Base-by-base conservation (phyloP, 768 basidiomycete species). In the Leccinum incarnatum region DNA sequence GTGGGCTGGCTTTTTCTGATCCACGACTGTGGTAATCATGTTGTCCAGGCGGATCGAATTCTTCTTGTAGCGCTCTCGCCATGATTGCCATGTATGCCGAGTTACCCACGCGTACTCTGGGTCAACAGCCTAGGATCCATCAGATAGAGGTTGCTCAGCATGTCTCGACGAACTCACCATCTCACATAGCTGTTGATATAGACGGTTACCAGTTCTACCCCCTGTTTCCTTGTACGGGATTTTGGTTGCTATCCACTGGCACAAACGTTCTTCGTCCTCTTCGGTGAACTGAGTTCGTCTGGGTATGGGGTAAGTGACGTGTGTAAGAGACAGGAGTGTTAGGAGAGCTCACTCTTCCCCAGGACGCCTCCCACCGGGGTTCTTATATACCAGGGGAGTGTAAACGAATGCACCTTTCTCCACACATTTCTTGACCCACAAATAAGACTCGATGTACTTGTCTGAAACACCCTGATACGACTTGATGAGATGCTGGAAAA, bases 1-100 rank as follows among this genome's bases (percentile, higher is more conserved):
- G 9, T 79, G 82, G 1, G 72, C 72, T 2, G 88, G 86, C 64
- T 85, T 87, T 68, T 83, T 89, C 68, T 85, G 79, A 27, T 83
- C 85, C 1, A 93, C 89, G 12, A 91, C 84, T 5, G 75, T 75
- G 2, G 83, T 72, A 54, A 93, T 92, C 55, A 82, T 72, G 11
- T 67, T 67, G 66, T 93, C 89, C 37, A 93, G 78, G 10, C 89
- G 83, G 7, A 74, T 68, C 0, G 88, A 76, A 60, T 93, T 88
- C 73, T 93, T 93, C 77, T 93, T 92, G 76, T 93, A 93, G 29
- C 91, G 80, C 67, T 93, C 91, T 27, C 91, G 83, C 91, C 91
- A 93, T 15, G 91, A 93, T 63, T 92, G 89, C 91, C 91, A 93
- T 2, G 90, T 91, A 69, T 93, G 91, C 15, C 90, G 85, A 25